Percentiles rank a stretch among this genome's conserved stretches.
Evolutionary conservation across 345 rosid genomes (phyloP).

Genomic region (Melaleuca alternifolia): DNA sequence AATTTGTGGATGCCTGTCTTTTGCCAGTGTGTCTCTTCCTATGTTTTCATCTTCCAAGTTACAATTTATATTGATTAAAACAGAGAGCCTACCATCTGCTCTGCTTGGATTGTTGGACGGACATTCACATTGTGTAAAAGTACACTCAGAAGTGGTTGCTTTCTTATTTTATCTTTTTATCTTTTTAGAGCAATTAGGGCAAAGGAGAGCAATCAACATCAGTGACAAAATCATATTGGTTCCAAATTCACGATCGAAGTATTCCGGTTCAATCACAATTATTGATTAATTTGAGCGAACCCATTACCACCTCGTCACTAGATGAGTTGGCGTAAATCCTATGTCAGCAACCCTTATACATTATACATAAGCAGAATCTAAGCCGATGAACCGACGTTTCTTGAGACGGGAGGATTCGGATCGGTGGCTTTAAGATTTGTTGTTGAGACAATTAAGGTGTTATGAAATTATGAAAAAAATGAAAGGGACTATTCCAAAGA

Average conservation of each 20-base stretch:
- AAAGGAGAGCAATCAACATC: not conserved
- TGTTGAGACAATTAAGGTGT: not conserved
- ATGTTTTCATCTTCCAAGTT: not conserved
- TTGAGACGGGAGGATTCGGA: not conserved
- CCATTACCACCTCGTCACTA: not conserved
- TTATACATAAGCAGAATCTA: not conserved
- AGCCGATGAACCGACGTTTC: not conserved
- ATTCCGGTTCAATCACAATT: not conserved
- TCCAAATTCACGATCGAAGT: not conserved
- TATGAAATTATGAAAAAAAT: not conserved
- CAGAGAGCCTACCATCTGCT: not conserved
- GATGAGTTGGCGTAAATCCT: not conserved
- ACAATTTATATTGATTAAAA: not conserved
- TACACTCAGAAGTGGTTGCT: not conserved
- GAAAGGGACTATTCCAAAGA: not conserved
- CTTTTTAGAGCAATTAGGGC: not conserved
- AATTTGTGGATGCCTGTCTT: not conserved
- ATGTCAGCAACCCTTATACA: accelerated
- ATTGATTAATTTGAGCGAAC: not conserved
- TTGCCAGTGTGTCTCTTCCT: not conserved
- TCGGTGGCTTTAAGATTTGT: not conserved
- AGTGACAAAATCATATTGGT: not conserved
- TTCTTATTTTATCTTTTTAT: not conserved
- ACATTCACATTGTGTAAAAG: not conserved
- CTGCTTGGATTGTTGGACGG: not conserved